Evolutionary conservation across 2,329 filamentous ascomycete genomes (phyloP), one percentile per base, ranked within the genome.

Genomic region (Aspergillus brasiliensis): DNA sequence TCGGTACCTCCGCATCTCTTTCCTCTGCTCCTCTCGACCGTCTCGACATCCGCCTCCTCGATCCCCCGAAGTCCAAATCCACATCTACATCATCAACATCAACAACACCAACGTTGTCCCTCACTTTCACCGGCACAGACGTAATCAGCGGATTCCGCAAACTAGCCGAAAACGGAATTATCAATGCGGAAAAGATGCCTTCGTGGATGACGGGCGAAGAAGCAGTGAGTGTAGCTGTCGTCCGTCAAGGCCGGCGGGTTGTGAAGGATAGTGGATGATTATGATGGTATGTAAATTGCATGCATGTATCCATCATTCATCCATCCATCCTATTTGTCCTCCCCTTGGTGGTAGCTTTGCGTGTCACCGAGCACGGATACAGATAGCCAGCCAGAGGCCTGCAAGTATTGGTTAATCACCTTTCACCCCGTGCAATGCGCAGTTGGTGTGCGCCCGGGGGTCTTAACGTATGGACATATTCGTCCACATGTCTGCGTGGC

Each of bases 201-300:
- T 90, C 90, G 0, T 96, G 92, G 91, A 89, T 96, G 88, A 95
- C 91, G 1, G 92, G 92, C 2, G 92, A 96, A 69, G 90, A 92
- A 47, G 90, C 88, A 0, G 87, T 95, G 5, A 95, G 90, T 56
- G 82, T 88, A 38, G 90, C 91, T 0, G 83, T 86, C 27, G 86
- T 96, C 3, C 83, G 82, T 64, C 75, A 86, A 60, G 91, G 91
- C 8, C 67, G 56, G 31, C 68, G 70, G n/a, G 51, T 74, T 5
- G 23, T 60, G 21, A 67, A 58, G 13, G 62, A 67, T 23, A 54
- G 46, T 57, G 63, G 67, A 54, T 67, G 67, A 58, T 37, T 7
- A 40, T 3, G 8, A 17, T 27, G n/a, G n/a, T n/a, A n/a, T n/a
- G n/a, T n/a, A n/a, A n/a, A n/a, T n/a, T 10, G 23, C 4, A 8